Percentiles rank a stretch among this genome's conserved stretches.
phyloP scores from a whole-genome alignment of 805 yeast species.

The Lipomyces lipofer region DNA sequence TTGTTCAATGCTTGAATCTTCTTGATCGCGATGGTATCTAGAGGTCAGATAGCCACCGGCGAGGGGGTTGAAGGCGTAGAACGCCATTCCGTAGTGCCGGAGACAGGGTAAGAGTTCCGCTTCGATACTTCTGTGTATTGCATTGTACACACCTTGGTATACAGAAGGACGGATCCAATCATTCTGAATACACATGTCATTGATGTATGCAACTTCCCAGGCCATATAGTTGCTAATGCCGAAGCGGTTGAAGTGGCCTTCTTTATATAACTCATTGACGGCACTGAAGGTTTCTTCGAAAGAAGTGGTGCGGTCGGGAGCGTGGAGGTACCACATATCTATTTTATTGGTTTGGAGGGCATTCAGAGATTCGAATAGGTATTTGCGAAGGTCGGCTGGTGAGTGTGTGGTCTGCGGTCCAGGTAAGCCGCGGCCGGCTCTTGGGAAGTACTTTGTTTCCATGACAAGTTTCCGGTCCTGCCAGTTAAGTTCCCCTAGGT shows the following conservation, averaged over 20 bases:
- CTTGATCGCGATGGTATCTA: slow-evolving; percentile 2
- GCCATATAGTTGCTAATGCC: slow-evolving; percentile 35
- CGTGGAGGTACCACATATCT: slow-evolving; percentile 19
- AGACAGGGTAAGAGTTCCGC: slow-evolving; percentile 30
- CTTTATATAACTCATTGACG: slow-evolving; percentile 32
- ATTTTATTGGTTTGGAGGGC: slow-evolving; percentile 15
- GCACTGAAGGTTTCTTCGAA: slow-evolving; percentile 33
- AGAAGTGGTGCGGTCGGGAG: slow-evolving; percentile 34
- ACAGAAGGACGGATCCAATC: slow-evolving; percentile 30
- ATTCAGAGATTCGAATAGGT: slow-evolving; percentile 2
- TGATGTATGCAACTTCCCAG: slow-evolving; percentile 26
- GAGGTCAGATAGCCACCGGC: slow-evolving; percentile 7
- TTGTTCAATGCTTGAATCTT: neutral
- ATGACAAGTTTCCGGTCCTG: slow-evolving; percentile 11
- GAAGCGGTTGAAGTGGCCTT: slow-evolving; percentile 34
- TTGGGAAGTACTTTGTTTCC: slow-evolving; percentile 24
- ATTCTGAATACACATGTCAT: slow-evolving; percentile 7
- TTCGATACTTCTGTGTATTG: slow-evolving; percentile 31
- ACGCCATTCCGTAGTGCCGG: slow-evolving; percentile 28
- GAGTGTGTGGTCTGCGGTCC: slow-evolving; percentile 14
- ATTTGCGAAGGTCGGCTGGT: slow-evolving; percentile 3
- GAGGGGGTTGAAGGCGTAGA: slow-evolving; percentile 32
- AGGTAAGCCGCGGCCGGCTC: slow-evolving; percentile 16
- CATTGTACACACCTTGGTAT: slow-evolving; percentile 36
- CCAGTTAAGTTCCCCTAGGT: slow-evolving; percentile 17